These are phyloP conservation scores for Aspergillus incahuasiensis DNA, from an alignment of 495 filamentous ascomycete genomes.

Conservation along the genomic window DNA sequence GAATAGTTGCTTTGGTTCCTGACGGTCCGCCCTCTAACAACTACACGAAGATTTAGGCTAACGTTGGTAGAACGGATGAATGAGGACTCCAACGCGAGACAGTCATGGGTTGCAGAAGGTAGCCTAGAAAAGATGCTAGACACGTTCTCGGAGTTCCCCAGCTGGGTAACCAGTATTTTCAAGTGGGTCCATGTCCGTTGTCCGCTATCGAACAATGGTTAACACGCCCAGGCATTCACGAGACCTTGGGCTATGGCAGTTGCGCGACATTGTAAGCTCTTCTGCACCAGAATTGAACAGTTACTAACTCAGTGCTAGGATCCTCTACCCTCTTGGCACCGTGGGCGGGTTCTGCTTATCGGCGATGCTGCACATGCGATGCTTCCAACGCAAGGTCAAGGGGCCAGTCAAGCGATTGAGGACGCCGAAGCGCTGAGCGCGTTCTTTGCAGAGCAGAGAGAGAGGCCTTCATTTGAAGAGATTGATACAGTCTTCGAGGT, in stretches of 20 bases:
- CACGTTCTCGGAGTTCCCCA: constrained; percentile 34
- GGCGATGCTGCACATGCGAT: constrained; percentile 45
- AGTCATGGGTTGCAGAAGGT: constrained; percentile 23
- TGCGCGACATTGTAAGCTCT: constrained; percentile 29
- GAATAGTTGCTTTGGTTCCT: constrained; percentile 13
- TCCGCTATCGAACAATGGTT: not conserved
- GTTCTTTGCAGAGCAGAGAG: constrained; percentile 20
- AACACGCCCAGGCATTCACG: constrained; percentile 3
- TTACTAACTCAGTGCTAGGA: constrained; percentile 9
- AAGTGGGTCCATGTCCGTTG: constrained; percentile 13
- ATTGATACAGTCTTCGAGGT: not conserved
- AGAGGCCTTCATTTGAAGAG: not conserved
- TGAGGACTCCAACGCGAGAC: constrained; percentile 19
- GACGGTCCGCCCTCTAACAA: constrained; percentile 1
- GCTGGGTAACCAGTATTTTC: constrained; percentile 26
- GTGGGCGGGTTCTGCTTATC: constrained; percentile 37
- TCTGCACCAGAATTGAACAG: not conserved
- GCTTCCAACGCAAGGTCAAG: constrained; percentile 39
- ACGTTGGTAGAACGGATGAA: constrained; percentile 22
- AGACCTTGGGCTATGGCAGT: constrained; percentile 30
- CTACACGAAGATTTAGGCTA: not conserved
- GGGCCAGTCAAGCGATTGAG: constrained; percentile 37
- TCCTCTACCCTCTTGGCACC: constrained; percentile 31
- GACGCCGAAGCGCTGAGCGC: constrained; percentile 33
- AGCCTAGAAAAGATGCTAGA: constrained; percentile 31